phyloP scores from a whole-genome alignment of 148 eudicot species.

The Diospyros lotus region DNA sequence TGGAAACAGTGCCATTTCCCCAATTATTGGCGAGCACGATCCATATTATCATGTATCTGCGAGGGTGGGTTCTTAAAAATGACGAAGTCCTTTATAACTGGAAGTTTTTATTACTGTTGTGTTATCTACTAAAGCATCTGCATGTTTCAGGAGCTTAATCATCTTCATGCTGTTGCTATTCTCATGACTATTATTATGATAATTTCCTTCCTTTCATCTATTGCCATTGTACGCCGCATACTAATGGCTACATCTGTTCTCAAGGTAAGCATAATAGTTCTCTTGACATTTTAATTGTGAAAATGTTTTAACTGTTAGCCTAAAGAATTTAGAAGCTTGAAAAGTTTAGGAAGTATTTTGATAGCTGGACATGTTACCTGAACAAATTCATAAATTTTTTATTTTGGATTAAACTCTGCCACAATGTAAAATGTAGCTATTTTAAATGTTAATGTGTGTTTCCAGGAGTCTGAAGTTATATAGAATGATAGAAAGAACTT shows the following conservation, averaged over 20 bases:
- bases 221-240: slow-evolving; percentile 89
- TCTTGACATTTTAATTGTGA: not conserved
- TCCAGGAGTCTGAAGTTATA: slow-evolving; percentile 5
- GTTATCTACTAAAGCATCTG: slow-evolving; percentile 12
- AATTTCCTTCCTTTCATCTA: slow-evolving; percentile 67
- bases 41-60: slow-evolving; percentile 75
- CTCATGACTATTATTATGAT: slow-evolving; percentile 79
- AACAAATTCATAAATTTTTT: not conserved
- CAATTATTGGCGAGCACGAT: slow-evolving; percentile 86
- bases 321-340: not conserved
- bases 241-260: slow-evolving; percentile 97
- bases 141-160: slow-evolving; percentile 70
- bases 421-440: not conserved
- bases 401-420: not conserved
- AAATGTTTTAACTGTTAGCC: not conserved
- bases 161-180: slow-evolving; percentile 70
- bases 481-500: not conserved
- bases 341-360: not conserved
- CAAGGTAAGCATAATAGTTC: slow-evolving; percentile 51
- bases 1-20: slow-evolving; percentile 82
- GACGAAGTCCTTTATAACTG: slow-evolving; percentile 3
- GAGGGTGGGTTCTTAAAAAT: slow-evolving; percentile 48
- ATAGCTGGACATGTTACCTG: not conserved
- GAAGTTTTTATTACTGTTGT: slow-evolving; percentile 4
- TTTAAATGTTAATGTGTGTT: not conserved